Conservation (phyloP, 2,329 filamentous ascomycete species). For the Cryphonectria japonica region DNA sequence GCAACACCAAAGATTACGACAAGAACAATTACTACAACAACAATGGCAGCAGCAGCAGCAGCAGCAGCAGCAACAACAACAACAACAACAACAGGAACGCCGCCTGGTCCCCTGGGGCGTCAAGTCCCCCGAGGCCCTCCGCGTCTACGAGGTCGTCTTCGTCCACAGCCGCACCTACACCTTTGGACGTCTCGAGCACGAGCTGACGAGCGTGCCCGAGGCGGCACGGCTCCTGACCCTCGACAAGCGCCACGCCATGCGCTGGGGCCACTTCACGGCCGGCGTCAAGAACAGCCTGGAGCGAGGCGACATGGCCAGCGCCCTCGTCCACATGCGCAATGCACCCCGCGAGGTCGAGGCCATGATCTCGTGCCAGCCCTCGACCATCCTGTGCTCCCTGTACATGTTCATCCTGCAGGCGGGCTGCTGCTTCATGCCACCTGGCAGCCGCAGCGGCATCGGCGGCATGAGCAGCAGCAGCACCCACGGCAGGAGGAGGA, state of each 20-base stretch:
- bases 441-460: not conserved
- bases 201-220: constrained; percentile 1
- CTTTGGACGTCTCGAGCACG: constrained; percentile 1
- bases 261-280: constrained; percentile 7
- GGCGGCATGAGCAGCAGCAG: not conserved
- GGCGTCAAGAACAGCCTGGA: constrained; percentile 3
- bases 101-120: not conserved
- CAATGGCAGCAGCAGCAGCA: not conserved
- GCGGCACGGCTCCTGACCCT: constrained; percentile 1
- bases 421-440: not conserved
- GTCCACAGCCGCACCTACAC: constrained; percentile 16
- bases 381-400: constrained; percentile 13
- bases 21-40: not conserved
- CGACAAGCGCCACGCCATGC: constrained; percentile 9
- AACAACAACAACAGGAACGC: not conserved
- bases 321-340: constrained; percentile 10
- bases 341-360: constrained; percentile 14
- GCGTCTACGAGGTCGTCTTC: constrained; percentile 16
- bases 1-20: not conserved
- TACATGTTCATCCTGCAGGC: constrained; percentile 19
- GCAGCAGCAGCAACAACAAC: not conserved
- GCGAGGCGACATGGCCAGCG: constrained; percentile 6
- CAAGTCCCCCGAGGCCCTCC: constrained; percentile 7
- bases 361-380: constrained; percentile 12
- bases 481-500: not conserved